Evolutionary conservation across 345 rosid genomes (phyloP).

Genomic region (Iberis pinnata): DNA sequence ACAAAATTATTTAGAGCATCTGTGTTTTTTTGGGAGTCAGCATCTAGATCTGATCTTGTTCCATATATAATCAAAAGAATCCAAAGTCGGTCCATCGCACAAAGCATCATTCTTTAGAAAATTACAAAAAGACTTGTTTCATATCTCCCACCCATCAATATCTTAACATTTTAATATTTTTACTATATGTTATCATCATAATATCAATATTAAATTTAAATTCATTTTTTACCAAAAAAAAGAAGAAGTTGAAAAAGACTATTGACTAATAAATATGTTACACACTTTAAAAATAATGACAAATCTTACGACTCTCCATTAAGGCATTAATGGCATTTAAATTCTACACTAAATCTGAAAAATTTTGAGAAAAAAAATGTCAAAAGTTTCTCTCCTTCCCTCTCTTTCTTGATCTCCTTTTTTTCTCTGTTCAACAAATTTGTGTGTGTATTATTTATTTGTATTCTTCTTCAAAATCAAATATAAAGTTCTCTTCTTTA

Average conservation of each 20-base stretch:
- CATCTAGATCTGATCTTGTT: conserved; percentile 32
- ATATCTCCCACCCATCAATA: conserved; percentile 12
- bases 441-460: no score
- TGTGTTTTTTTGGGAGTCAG: conserved; percentile 18
- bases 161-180: background rate
- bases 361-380: conserved; percentile 1
- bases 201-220: background rate
- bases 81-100: conserved; percentile 31
- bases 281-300: background rate
- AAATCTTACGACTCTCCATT: background rate
- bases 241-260: background rate
- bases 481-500: conserved; percentile 5
- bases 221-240: no score
- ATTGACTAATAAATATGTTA: conserved; percentile 9
- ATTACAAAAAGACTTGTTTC: conserved; percentile 27
- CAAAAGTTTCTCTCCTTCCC: conserved; percentile 22
- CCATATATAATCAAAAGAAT: conserved; percentile 24
- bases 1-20: conserved; percentile 17
- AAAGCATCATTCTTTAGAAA: conserved; percentile 26
- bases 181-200: conserved; percentile 1
- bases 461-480: background rate
- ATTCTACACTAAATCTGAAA: background rate
- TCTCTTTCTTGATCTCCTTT: conserved; percentile 4
- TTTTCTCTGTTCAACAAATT: background rate
- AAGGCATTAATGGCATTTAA: background rate